Conservation (phyloP, 306 rosid species). For the Pterocarpus santalinus region DNA sequence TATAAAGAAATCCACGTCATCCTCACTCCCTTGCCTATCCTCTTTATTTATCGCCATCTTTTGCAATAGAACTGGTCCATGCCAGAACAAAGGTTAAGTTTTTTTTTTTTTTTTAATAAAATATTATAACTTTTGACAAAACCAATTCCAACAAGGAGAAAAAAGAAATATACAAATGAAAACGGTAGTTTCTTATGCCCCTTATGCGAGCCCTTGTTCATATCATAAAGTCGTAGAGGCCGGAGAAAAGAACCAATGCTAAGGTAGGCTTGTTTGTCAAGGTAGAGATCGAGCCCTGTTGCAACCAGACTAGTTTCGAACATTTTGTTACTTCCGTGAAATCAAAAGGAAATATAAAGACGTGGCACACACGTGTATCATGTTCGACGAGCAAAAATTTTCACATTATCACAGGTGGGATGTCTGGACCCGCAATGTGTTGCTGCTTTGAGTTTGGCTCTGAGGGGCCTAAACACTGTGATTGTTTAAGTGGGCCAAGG, state of each 20-base stretch:
- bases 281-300: slow-evolving; percentile 13
- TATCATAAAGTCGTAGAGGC: slow-evolving; percentile 17
- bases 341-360: slow-evolving; percentile 30
- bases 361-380: slow-evolving; percentile 54
- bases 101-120: background rate
- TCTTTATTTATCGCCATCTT: slow-evolving; percentile 4
- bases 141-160: slow-evolving; percentile 29
- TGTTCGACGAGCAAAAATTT: slow-evolving; percentile 41
- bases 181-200: slow-evolving; percentile 25
- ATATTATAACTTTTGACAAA: slow-evolving; percentile 23
- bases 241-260: background rate
- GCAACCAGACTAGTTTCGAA: background rate
- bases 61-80: slow-evolving; percentile 45
- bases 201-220: background rate
- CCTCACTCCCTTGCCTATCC: background rate
- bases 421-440: slow-evolving; percentile 59
- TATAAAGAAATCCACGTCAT: slow-evolving; percentile 45
- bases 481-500: slow-evolving; percentile 43
- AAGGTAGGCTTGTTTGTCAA: background rate
- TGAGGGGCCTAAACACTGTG: slow-evolving; percentile 53
- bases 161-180: slow-evolving; percentile 22
- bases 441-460: slow-evolving; percentile 56
- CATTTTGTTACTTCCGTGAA: slow-evolving; percentile 25
- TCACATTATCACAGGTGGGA: slow-evolving; percentile 54
- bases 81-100: slow-evolving; percentile 24